Conservation (phyloP, 176 grass and related monocot species). For the Ensete glaucum region DNA sequence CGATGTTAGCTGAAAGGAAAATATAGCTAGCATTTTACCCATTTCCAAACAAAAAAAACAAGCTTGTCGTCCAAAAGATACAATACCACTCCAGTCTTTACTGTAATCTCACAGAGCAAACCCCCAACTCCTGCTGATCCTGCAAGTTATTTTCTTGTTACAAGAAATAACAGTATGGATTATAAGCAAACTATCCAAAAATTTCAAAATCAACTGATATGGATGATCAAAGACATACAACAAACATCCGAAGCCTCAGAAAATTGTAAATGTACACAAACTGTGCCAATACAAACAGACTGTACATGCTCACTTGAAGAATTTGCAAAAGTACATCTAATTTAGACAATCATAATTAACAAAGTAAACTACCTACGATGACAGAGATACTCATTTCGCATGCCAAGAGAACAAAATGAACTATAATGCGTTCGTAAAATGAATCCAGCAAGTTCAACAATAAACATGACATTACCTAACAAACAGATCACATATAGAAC, state of each 20-base stretch:
- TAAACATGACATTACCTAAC: neutral
- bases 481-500: neutral
- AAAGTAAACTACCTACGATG: neutral
- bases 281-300: too few relatives aligned
- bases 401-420: neutral
- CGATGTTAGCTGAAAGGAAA: too few relatives aligned
- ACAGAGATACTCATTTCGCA: neutral
- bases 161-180: slow-evolving; percentile 2
- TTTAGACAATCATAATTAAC: neutral
- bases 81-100: slow-evolving; percentile 81
- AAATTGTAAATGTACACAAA: neutral
- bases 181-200: neutral
- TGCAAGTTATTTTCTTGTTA: slow-evolving; percentile 24
- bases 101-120: slow-evolving; percentile 88
- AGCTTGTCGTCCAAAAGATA: neutral
- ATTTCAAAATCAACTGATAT: neutral
- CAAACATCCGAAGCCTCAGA: neutral
- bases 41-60: neutral
- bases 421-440: neutral
- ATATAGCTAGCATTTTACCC: too few relatives aligned
- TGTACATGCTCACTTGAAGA: too few relatives aligned
- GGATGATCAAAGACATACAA: neutral
- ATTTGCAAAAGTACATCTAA: neutral
- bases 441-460: neutral
- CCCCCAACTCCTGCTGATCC: slow-evolving; percentile 55